A percentile compares a stretch with the other conserved stretches of the same genome.
Conservation (phyloP, 805 yeast genomes). For the Yarrowia porcina region DNA sequence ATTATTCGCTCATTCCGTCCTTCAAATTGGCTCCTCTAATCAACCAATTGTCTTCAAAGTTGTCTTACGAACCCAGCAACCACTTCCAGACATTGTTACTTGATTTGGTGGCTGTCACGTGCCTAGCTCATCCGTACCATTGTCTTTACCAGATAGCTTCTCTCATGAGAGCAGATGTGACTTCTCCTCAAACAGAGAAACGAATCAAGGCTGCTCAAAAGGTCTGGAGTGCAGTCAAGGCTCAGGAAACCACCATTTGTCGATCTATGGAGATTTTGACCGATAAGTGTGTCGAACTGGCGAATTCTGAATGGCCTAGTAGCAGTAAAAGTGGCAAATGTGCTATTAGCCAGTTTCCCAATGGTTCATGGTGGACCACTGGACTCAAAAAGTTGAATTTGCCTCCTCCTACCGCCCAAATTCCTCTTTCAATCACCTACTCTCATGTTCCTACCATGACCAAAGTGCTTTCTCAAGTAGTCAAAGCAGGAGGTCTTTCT, state of each 20-base stretch:
- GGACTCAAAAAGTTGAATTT: constrained; percentile 35
- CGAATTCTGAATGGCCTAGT: background rate
- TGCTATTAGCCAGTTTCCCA: background rate
- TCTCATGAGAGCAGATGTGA: constrained; percentile 13
- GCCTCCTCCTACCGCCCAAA: constrained; percentile 66
- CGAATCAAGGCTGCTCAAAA: background rate
- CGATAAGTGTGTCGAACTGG: constrained; percentile 12
- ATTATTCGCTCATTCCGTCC: constrained; percentile 48
- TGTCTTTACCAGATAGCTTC: constrained; percentile 49
- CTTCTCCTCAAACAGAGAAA: background rate
- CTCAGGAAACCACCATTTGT: background rate
- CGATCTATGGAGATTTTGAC: constrained; percentile 11
- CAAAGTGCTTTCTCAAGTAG: constrained; percentile 46
- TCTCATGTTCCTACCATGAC: constrained; percentile 47
- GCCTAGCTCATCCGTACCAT: constrained; percentile 67
- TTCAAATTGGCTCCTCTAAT: constrained; percentile 74
- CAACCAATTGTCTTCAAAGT: constrained; percentile 72
- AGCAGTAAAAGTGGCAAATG: background rate
- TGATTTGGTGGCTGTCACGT: constrained; percentile 46
- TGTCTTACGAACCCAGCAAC: constrained; percentile 50
- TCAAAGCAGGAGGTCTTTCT: constrained; percentile 83
- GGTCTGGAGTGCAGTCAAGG: background rate
- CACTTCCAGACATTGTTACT: constrained; percentile 57
- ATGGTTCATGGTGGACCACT: constrained; percentile 10
- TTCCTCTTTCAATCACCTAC: constrained; percentile 41